These are phyloP conservation scores for Canavalia ensiformis DNA, from an alignment of 306 rosid genomes.

Conservation along the genomic window DNA sequence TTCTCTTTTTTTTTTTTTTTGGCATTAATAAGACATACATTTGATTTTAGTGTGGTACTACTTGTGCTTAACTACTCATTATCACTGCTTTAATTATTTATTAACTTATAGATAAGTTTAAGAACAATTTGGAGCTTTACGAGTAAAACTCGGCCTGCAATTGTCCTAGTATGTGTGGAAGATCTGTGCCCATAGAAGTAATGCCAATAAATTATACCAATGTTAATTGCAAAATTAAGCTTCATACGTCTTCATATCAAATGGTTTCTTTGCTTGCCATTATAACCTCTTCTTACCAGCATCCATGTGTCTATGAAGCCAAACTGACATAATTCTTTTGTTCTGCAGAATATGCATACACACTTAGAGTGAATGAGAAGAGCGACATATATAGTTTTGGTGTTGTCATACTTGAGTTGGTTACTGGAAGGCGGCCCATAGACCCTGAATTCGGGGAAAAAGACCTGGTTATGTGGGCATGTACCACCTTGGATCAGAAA, in stretches of 20 bases:
- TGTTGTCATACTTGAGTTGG: conserved; percentile 85
- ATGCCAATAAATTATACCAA: background rate
- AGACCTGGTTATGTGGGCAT: conserved; percentile 90
- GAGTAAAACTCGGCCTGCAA: background rate
- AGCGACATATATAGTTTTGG: conserved; percentile 96
- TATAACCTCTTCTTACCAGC: background rate
- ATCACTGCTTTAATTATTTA: background rate
- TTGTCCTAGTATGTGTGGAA: background rate
- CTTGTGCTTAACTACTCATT: conserved; percentile 31
- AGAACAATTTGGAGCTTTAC: background rate
- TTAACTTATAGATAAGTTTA: background rate
- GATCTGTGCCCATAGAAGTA: background rate
- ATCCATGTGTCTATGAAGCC: background rate
- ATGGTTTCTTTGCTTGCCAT: conserved; percentile 24
- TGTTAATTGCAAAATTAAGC: conserved; percentile 1
- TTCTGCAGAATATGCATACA: conserved; percentile 90
- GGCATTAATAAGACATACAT: background rate
- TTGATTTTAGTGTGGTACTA: background rate
- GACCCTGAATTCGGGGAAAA: conserved; percentile 94
- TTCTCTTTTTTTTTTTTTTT: background rate
- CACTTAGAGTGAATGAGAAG: conserved; percentile 92
- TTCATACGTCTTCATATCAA: background rate
- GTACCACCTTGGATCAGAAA: conserved; percentile 81
- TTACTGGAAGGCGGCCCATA: conserved; percentile 74
- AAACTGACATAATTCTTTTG: conserved; percentile 15